These are phyloP conservation scores for Diaporthe longicolla DNA, from an alignment of 2,329 filamentous ascomycete species.

Conservation along the genomic window DNA sequence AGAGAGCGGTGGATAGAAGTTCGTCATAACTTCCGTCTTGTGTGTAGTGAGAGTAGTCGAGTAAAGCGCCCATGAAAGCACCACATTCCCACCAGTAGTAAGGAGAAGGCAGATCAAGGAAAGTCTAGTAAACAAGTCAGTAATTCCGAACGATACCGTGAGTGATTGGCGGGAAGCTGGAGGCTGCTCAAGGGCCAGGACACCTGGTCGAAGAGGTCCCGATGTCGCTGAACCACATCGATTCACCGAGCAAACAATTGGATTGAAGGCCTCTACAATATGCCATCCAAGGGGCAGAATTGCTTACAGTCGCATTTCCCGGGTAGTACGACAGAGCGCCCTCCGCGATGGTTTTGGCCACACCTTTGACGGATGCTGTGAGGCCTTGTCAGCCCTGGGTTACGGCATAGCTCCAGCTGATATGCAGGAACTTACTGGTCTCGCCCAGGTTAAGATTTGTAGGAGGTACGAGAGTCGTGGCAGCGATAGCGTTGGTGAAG, in stretches of 20 bases:
- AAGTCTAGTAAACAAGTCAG: slow-evolving; percentile 55
- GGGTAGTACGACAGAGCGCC: slow-evolving; percentile 76
- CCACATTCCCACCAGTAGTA: slow-evolving; percentile 80
- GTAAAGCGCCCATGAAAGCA: slow-evolving; percentile 75
- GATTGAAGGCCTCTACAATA: neutral
- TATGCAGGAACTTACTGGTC: slow-evolving; percentile 49
- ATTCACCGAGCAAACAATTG: slow-evolving; percentile 5
- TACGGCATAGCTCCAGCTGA: neutral
- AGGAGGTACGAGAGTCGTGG: slow-evolving; percentile 44
- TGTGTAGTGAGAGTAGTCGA: slow-evolving; percentile 79
- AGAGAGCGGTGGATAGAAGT: slow-evolving; percentile 69
- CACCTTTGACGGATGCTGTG: slow-evolving; percentile 72
- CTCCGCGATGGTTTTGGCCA: slow-evolving; percentile 71
- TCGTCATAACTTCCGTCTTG: slow-evolving; percentile 74
- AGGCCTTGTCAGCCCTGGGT: slow-evolving; percentile 41
- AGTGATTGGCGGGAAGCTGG: too few species aligned
- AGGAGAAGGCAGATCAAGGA: slow-evolving; percentile 74
- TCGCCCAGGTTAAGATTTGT: slow-evolving; percentile 56
- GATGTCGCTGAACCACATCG: neutral
- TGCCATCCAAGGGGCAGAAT: neutral
- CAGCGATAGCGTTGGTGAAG: slow-evolving; percentile 44
- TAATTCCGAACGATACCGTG: neutral
- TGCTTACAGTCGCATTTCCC: slow-evolving; percentile 62
- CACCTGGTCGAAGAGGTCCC: neutral
- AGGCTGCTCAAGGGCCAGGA: neutral